Percentiles rank a stretch among this genome's conserved stretches.
phyloP scores from a whole-genome alignment of 352 stramenopile species.

The Globisporangium parvum region DNA sequence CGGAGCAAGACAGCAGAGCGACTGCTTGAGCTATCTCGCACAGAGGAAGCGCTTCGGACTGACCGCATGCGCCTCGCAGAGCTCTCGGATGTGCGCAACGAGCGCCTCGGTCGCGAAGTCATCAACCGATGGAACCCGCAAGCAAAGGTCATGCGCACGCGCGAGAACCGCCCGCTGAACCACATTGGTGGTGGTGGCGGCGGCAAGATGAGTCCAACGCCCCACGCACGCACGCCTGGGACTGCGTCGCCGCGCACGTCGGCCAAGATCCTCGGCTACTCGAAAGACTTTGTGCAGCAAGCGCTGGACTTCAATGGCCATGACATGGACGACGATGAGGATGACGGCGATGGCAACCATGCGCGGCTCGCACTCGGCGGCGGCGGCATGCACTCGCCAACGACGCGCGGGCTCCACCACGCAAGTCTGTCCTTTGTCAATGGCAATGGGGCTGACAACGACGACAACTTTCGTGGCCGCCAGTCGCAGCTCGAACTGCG shows the following conservation, averaged over 20 bases:
- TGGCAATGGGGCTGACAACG: not conserved
- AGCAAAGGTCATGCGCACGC: slow-evolving; percentile 23
- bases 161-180: too few species aligned
- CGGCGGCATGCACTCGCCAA: slow-evolving; percentile 4
- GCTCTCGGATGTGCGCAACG: slow-evolving; percentile 62
- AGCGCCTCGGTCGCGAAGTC: slow-evolving; percentile 29
- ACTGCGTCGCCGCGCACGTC: slow-evolving; percentile 37
- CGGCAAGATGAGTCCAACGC: slow-evolving; percentile 22
- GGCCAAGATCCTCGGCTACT: slow-evolving; percentile 55
- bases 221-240: slow-evolving; percentile 15
- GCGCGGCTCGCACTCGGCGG: not conserved
- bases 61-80: slow-evolving; percentile 77
- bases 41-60: slow-evolving; percentile 33
- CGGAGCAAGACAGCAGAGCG: slow-evolving; percentile 35
- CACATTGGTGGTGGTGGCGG: too few species aligned
- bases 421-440: slow-evolving; percentile 12
- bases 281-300: slow-evolving; percentile 72
- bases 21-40: slow-evolving; percentile 41
- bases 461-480: slow-evolving; percentile 16
- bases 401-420: slow-evolving; percentile 8
- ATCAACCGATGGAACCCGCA: slow-evolving; percentile 41
- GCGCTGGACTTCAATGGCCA: slow-evolving; percentile 59
- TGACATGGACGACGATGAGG: slow-evolving; percentile 42
- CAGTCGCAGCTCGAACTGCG: slow-evolving; percentile 45
- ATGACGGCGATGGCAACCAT: slow-evolving; percentile 4